Percentiles rank a stretch among this genome's conserved stretches.
Conservation (phyloP, 2,329 filamentous ascomycete species). For the Penicillium sp. region DNA sequence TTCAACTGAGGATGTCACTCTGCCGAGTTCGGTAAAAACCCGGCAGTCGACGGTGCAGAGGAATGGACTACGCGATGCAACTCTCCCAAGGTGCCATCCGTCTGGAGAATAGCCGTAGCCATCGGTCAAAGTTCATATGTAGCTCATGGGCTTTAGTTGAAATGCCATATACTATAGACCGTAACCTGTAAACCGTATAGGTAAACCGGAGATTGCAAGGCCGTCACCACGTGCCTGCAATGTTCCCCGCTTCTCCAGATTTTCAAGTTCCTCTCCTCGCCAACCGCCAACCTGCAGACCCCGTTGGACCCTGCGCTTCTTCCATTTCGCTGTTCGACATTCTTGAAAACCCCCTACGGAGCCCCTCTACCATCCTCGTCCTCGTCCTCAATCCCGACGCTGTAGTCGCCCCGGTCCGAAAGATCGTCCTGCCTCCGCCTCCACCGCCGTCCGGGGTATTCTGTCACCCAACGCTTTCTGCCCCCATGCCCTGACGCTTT, state of each 20-base stretch:
- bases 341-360: neutral
- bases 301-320: no score
- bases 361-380: neutral
- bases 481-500: slow-evolving; percentile 1
- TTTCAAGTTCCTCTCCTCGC: neutral
- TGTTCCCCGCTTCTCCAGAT: slow-evolving; percentile 1
- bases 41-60: neutral
- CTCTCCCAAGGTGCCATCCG: neutral
- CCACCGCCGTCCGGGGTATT: slow-evolving; percentile 12
- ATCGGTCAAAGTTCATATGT: no score
- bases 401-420: slow-evolving; percentile 4
- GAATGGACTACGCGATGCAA: slow-evolving; percentile 2
- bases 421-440: neutral
- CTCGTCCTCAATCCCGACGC: neutral
- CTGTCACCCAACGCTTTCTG: slow-evolving; percentile 3
- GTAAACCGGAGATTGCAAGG: no score
- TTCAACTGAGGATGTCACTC: neutral
- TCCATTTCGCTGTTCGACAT: no score
- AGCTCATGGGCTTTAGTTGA: no score
- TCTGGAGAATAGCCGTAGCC: no score
- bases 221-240: neutral
- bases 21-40: neutral
- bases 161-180: no score
- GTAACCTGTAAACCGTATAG: neutral
- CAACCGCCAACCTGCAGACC: neutral